Percentiles rank a stretch among this genome's conserved stretches.
Evolutionary conservation across 345 rosid species (phyloP).

Genomic region (Citrus sp.): DNA sequence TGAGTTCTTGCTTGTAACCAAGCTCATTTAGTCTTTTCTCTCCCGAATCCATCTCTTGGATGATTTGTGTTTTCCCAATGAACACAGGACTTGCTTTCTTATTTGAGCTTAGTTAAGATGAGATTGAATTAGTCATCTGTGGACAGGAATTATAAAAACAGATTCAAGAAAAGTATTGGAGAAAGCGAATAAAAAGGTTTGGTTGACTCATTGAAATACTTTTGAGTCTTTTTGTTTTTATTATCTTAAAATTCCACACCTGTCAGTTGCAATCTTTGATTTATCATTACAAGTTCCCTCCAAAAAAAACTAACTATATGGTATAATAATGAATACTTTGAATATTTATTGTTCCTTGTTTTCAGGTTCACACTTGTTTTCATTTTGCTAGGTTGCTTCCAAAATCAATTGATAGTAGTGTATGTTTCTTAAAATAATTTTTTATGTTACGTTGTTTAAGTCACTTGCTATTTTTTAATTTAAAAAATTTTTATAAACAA

Average conservation of each 20-base stretch:
- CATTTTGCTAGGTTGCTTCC: background rate
- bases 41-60: constrained; percentile 51
- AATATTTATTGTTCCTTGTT: background rate
- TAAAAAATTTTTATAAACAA: no score
- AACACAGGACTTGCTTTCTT: background rate
- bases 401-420: background rate
- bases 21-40: constrained; percentile 63
- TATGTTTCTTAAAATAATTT: background rate
- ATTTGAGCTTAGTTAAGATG: background rate
- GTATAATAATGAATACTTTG: no score
- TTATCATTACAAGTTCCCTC: background rate
- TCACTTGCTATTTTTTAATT: no score
- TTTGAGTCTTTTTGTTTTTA: background rate
- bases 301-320: background rate
- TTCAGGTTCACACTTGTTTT: background rate
- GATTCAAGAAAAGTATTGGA: background rate
- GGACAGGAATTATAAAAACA: background rate
- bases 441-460: no score
- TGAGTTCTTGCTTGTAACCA: constrained; percentile 61
- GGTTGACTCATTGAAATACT: background rate
- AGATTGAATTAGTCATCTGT: background rate
- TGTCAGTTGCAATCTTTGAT: constrained; percentile 8
- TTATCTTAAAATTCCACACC: background rate
- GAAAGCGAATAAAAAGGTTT: background rate
- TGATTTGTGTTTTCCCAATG: background rate